These are phyloP conservation scores for Talaromyces sp. DNA, from an alignment of 2,329 filamentous ascomycete species.

Conservation along the genomic window DNA sequence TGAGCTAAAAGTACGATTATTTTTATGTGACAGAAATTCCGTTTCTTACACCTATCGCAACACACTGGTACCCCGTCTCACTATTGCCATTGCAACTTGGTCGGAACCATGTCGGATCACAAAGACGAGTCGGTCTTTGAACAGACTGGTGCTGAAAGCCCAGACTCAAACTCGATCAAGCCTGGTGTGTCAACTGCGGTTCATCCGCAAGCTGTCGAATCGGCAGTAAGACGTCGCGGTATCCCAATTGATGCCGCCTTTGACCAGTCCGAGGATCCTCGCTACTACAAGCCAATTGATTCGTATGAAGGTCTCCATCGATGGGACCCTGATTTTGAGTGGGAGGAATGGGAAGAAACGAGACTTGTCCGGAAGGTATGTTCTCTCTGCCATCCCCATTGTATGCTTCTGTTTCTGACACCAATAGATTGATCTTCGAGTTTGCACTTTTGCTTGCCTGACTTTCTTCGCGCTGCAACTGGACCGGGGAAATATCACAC, in stretches of 20 bases:
- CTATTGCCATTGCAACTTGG: not conserved
- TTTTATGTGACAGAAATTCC: not conserved
- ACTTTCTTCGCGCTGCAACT: constrained; percentile 62
- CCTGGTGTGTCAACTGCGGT: constrained; percentile 7
- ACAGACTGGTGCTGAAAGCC: not conserved
- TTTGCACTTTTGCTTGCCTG: constrained; percentile 44
- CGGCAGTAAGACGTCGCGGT: constrained; percentile 1
- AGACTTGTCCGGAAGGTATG: constrained; percentile 32
- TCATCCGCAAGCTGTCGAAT: not conserved
- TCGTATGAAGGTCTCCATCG: constrained; percentile 45
- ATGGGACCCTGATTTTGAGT: constrained; percentile 44
- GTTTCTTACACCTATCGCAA: not conserved
- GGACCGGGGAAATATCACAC: constrained; percentile 57
- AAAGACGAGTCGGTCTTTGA: not conserved
- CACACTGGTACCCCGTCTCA: not conserved
- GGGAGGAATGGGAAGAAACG: constrained; percentile 41
- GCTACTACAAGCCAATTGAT: constrained; percentile 34
- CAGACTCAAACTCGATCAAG: not conserved
- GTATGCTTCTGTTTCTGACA: not conserved
- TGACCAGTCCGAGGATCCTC: constrained; percentile 28
- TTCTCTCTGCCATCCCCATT: too few species aligned
- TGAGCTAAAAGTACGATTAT: not conserved
- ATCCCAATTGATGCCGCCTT: constrained; percentile 23
- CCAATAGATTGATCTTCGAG: constrained; percentile 32
- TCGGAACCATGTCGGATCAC: not conserved